phyloP scores from a whole-genome alignment of 805 yeast genomes.

The Candida sanyiensis region DNA sequence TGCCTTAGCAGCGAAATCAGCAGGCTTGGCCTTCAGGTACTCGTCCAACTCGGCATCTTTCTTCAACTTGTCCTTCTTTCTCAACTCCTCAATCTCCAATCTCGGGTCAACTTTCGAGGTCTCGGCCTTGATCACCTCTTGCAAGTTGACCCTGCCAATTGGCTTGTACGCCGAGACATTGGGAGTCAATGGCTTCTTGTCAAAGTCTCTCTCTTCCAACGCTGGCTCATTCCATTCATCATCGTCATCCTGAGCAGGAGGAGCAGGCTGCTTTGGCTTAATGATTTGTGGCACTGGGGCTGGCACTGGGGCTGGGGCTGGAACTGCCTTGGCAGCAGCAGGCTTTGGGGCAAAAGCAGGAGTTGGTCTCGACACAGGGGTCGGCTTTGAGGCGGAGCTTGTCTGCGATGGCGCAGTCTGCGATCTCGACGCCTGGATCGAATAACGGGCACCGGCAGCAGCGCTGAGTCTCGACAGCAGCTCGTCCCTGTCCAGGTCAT shows the following conservation, averaged over 20 bases:
- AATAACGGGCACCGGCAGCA: slow-evolving; percentile 95
- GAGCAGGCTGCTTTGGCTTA: slow-evolving; percentile 16
- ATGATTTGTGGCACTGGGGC: slow-evolving; percentile 20
- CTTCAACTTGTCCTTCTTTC: slow-evolving; percentile 29
- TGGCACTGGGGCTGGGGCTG: slow-evolving; percentile 21
- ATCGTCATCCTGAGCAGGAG: slow-evolving; percentile 26
- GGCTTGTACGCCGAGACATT: slow-evolving; percentile 51
- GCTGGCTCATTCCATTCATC: slow-evolving; percentile 44
- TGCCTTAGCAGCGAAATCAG: slow-evolving; percentile 21
- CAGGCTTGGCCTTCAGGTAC: slow-evolving; percentile 32
- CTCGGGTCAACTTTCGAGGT: slow-evolving; percentile 39
- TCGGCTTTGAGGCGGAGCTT: slow-evolving; percentile 21
- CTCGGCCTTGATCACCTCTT: slow-evolving; percentile 38
- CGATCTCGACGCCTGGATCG: slow-evolving; percentile 46
- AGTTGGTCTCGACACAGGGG: slow-evolving; percentile 24
- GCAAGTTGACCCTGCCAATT: slow-evolving; percentile 52
- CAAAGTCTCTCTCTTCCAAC: slow-evolving; percentile 42
- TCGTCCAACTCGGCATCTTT: slow-evolving; percentile 32
- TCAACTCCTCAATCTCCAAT: slow-evolving; percentile 32
- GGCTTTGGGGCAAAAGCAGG: slow-evolving; percentile 24
- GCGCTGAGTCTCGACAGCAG: slow-evolving; percentile 71
- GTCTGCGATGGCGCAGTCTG: too few species aligned
- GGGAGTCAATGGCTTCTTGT: slow-evolving; percentile 39
- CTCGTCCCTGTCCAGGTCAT: slow-evolving; percentile 78
- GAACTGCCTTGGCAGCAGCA: slow-evolving; percentile 19